Percentiles rank a stretch among this genome's conserved stretches.
These are phyloP conservation scores for Aspergillus uvarum DNA, from an alignment of 2,329 filamentous ascomycete species.

Conservation along the genomic window DNA sequence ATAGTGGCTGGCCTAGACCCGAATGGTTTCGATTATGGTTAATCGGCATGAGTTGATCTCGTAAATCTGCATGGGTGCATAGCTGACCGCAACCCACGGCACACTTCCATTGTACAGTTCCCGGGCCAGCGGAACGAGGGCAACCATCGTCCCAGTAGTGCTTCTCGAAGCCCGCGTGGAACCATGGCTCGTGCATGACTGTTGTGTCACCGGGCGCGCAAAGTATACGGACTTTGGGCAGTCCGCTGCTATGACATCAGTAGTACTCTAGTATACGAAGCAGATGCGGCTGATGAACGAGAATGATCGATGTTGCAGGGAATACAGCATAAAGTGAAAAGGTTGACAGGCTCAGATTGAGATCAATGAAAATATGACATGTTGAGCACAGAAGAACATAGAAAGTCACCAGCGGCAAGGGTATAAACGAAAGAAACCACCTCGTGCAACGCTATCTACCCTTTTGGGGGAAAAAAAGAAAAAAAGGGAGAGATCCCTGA, in stretches of 20 bases:
- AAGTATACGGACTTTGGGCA: too few relatives aligned
- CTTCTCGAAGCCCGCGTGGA: not conserved
- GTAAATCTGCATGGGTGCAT: not conserved
- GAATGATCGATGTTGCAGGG: not conserved
- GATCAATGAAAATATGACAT: too few relatives aligned
- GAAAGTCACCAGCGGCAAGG: not conserved
- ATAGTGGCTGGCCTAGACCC: too few relatives aligned
- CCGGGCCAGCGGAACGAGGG: not conserved
- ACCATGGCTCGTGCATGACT: not conserved
- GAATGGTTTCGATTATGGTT: too few relatives aligned
- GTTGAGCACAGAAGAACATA: too few relatives aligned
- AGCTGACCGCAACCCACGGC: not conserved
- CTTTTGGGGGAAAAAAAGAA: not conserved
- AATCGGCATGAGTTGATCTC: too few relatives aligned
- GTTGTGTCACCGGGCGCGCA: too few relatives aligned
- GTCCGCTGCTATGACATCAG: too few relatives aligned
- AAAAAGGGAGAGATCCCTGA: not conserved
- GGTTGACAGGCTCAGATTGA: not conserved
- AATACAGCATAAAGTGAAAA: conserved; percentile 10
- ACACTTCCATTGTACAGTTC: not conserved
- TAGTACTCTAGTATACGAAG: not conserved
- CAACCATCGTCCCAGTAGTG: not conserved
- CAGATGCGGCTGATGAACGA: not conserved
- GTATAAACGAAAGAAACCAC: conserved; percentile 3
- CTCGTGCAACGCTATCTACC: not conserved